These are phyloP conservation scores for Croton setiger DNA, from an alignment of 441 rosid genomes.

Conservation along the genomic window DNA sequence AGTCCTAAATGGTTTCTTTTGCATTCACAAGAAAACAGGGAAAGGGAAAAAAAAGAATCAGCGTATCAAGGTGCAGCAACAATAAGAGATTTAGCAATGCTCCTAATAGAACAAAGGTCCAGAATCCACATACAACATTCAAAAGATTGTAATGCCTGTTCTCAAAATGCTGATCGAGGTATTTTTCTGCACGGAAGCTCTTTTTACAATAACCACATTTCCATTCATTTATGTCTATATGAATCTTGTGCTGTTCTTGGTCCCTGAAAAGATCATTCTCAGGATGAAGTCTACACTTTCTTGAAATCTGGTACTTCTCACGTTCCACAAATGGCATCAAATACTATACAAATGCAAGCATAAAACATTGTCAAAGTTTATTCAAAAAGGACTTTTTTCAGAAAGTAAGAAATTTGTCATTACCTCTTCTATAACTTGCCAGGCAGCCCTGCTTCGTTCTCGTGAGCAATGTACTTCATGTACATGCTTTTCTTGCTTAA, in stretches of 20 bases:
- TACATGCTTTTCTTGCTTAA: constrained; percentile 35
- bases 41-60: background rate
- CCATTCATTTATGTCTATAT: constrained; percentile 78
- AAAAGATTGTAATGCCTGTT: constrained; percentile 75
- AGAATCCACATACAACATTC: constrained; percentile 61
- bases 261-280: constrained; percentile 79
- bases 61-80: background rate
- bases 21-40: background rate
- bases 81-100: background rate
- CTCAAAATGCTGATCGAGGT: constrained; percentile 83
- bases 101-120: constrained; percentile 22
- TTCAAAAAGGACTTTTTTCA: background rate
- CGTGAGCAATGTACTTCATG: constrained; percentile 86
- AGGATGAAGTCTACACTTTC: constrained; percentile 77
- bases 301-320: constrained; percentile 59
- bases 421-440: constrained; percentile 81
- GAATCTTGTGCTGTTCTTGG: constrained; percentile 88
- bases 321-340: constrained; percentile 83
- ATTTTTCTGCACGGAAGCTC: constrained; percentile 79
- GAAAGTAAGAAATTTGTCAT: constrained; percentile 2
- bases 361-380: constrained; percentile 2
- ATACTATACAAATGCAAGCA: constrained; percentile 44
- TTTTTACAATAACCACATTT: constrained; percentile 92
- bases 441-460: constrained; percentile 84
- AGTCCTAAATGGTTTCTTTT: background rate